Conservation (phyloP, 176 grass and related monocot species). For the Zoysia japonica region DNA sequence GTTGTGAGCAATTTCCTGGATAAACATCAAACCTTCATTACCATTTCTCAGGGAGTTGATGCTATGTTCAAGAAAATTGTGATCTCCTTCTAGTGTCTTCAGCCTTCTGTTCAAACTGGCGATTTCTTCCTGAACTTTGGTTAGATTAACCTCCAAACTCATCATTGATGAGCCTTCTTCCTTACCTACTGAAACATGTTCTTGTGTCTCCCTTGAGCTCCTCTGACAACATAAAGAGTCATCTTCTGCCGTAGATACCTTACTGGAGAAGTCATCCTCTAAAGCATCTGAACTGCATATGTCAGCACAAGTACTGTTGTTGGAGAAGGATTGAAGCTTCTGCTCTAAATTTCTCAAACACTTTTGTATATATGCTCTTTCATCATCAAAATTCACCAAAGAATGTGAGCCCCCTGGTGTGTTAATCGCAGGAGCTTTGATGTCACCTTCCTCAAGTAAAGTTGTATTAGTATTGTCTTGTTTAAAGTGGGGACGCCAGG, state of each 20-base stretch:
- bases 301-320: slow-evolving; percentile 47
- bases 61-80: slow-evolving; percentile 67
- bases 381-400: slow-evolving; percentile 54
- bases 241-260: not conserved
- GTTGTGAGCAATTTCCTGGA: slow-evolving; percentile 60
- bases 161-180: slow-evolving; percentile 14
- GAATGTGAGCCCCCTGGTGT: slow-evolving; percentile 26
- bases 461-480: slow-evolving; percentile 9
- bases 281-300: slow-evolving; percentile 40
- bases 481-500: slow-evolving; percentile 4
- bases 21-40: slow-evolving; percentile 52
- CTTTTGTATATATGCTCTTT: slow-evolving; percentile 54
- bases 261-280: slow-evolving; percentile 47
- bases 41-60: slow-evolving; percentile 71
- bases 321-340: slow-evolving; percentile 58
- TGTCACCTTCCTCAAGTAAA: not conserved
- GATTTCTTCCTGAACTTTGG: slow-evolving; percentile 55
- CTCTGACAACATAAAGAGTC: not conserved
- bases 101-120: slow-evolving; percentile 54
- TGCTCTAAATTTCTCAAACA: slow-evolving; percentile 54
- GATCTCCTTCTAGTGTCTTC: slow-evolving; percentile 60
- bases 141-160: slow-evolving; percentile 26
- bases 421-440: slow-evolving; percentile 13
- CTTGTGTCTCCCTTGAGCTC: not conserved
- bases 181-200: slow-evolving; percentile 23